These are phyloP conservation scores for Naegleria lovaniensis DNA, from an alignment of 208 protist species.

Conservation along the genomic window DNA sequence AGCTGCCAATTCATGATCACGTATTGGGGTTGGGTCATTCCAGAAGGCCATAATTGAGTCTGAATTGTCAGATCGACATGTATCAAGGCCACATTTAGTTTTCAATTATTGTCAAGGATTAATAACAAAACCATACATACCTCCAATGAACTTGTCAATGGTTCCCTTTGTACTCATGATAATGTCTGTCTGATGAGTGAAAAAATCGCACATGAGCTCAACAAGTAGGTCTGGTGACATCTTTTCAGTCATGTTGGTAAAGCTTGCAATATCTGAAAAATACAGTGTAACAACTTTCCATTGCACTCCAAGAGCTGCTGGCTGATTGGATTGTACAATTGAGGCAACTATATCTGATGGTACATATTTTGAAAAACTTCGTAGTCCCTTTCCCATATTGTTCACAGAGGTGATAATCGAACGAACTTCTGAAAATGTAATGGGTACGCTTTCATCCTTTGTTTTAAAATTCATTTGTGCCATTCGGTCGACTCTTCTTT, in stretches of 20 bases:
- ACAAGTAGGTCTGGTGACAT: background rate
- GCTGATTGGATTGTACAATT: background rate
- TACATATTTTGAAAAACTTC: slow-evolving; percentile 11
- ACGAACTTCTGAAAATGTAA: background rate
- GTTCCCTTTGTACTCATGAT: background rate
- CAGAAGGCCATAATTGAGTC: slow-evolving; percentile 27
- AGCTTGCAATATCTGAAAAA: slow-evolving; percentile 22
- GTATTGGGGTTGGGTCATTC: slow-evolving; percentile 4
- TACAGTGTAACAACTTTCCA: background rate
- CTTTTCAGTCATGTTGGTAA: slow-evolving; percentile 22
- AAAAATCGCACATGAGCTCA: background rate
- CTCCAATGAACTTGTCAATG: slow-evolving; percentile 25
- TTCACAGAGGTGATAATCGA: background rate
- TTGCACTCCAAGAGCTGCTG: background rate
- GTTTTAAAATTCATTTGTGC: background rate
- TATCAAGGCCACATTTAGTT: too few relatives aligned
- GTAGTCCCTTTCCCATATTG: background rate
- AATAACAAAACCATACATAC: too few relatives aligned
- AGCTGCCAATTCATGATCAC: background rate
- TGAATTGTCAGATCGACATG: too few relatives aligned
- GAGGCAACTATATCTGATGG: background rate
- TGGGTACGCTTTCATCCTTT: background rate
- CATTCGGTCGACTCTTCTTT: background rate
- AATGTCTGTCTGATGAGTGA: background rate
- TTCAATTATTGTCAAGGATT: too few relatives aligned